Percentiles rank a stretch among this genome's conserved stretches.
These are phyloP conservation scores for Aspergillus sergii DNA, from an alignment of 2,329 filamentous ascomycete species.

Conservation along the genomic window DNA sequence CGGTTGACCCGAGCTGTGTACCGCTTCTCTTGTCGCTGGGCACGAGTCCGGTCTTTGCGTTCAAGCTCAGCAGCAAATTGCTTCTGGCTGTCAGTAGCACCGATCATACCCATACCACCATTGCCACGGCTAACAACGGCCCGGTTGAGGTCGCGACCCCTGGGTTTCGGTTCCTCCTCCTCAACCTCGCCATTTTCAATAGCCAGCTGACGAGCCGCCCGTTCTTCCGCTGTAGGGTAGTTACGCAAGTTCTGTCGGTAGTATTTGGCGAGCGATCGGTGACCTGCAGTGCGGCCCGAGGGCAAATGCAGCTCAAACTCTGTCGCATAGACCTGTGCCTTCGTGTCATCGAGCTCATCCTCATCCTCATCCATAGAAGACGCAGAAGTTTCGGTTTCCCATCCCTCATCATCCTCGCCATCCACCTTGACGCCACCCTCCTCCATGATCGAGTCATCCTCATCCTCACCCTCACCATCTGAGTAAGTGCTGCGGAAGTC, in stretches of 20 bases:
- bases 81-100: constrained; percentile 76
- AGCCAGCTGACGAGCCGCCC: constrained; percentile 64
- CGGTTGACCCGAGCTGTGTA: constrained; percentile 73
- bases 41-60: constrained; percentile 68
- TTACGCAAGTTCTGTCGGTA: constrained; percentile 90
- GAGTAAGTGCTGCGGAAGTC: constrained; percentile 96
- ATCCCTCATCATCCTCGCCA: constrained; percentile 66
- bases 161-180: constrained; percentile 47
- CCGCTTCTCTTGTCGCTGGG: constrained; percentile 62
- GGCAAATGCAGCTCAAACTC: constrained; percentile 94
- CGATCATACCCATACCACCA: constrained; percentile 74
- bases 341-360: constrained; percentile 78
- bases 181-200: constrained; percentile 55
- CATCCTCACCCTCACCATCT: constrained; percentile 63
- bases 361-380: constrained; percentile 87
- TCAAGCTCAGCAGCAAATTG: constrained; percentile 67
- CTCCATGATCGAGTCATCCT: constrained; percentile 54
- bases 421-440: constrained; percentile 67
- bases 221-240: constrained; percentile 78
- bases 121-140: constrained; percentile 69
- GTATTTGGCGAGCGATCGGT: constrained; percentile 83
- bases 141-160: constrained; percentile 47
- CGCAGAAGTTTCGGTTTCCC: constrained; percentile 93
- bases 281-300: constrained; percentile 84
- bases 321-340: constrained; percentile 81